Conservation (phyloP, 2,329 filamentous ascomycete genomes). For the Lecanicillium sp. region DNA sequence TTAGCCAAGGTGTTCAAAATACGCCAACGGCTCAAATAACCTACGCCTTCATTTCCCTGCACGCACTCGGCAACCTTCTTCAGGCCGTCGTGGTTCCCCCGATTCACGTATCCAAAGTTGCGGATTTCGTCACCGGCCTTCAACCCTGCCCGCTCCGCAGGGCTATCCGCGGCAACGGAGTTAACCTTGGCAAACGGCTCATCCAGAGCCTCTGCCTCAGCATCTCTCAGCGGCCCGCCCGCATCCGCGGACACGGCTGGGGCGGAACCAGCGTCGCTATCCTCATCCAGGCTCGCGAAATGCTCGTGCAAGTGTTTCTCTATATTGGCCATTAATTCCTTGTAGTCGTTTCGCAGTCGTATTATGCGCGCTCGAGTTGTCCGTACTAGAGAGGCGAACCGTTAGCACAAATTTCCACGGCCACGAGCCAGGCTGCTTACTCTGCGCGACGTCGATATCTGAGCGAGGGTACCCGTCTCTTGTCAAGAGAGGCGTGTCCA, state of each 20-base stretch:
- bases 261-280: conserved; percentile 27
- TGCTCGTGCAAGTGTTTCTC: conserved; percentile 84
- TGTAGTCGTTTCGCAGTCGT: conserved; percentile 85
- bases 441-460: conserved; percentile 92
- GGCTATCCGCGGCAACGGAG: conserved; percentile 67
- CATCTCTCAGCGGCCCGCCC: conserved; percentile 21
- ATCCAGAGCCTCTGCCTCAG: conserved; percentile 17
- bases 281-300: conserved; percentile 64
- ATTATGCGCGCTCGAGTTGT: conserved; percentile 91
- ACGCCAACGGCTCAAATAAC: conserved; percentile 24
- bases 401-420: conserved; percentile 4
- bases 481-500: conserved; percentile 82
- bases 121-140: conserved; percentile 73
- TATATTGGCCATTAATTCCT: conserved; percentile 73
- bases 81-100: conserved; percentile 77
- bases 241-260: conserved; percentile 11
- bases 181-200: conserved; percentile 81
- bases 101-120: conserved; percentile 78
- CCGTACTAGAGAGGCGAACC: conserved; percentile 52
- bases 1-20: background rate
- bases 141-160: conserved; percentile 75
- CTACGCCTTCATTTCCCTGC: conserved; percentile 80
- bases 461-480: conserved; percentile 86
- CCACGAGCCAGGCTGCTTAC: conserved; percentile 39
- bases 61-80: conserved; percentile 84